Evolutionary conservation across 2,329 filamentous ascomycete species (phyloP), one percentile per base, ranked within the genome.

Genomic region (Epichloe scottii): DNA sequence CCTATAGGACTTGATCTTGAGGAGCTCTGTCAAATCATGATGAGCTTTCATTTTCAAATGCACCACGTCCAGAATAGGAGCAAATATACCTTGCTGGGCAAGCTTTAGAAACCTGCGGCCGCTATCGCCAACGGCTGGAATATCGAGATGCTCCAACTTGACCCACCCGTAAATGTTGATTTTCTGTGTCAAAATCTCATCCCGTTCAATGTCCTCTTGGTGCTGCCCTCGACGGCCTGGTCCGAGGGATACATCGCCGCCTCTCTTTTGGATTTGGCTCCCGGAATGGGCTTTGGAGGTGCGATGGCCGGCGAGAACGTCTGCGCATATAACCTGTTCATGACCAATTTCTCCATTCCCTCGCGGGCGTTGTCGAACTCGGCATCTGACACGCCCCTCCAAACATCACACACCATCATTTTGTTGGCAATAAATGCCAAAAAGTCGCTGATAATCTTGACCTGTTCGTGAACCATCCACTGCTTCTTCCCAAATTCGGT

Each of bases 391-490:
- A 97, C 88, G 35, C 93, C 88, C 52, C 87, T 82, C 93, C 93
- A 98, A 3, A 98, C 89, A 55, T 98, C 93, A 63, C 93, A 98
- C 57, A 89, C 79, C 14, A 85, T 89, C 94, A 98, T 98, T 72
- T 97, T 97, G 70, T 95, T 95, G 50, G 87, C 87, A 56, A 98
- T 98, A 62, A 98, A 98, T 43, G 89, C 83, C 46, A 98, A 73
- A 59, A 98, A 98, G 65, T 98, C 94, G 57, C 88, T 82, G 54
- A 98, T 95, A 55, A 98, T 97, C 70, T 98, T 98, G 64, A 97
- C 93, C 67, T 98, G 93, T 69, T 98, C 93, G 65, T 98, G 93
- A 6, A 96, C 93, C 87, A 95, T 95, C 93, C 93, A 98, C 68
- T 97, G 93, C 59, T 90, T 88, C 72, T 97, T 98, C 37, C 83